Evolutionary conservation across 2,329 filamentous ascomycete genomes (phyloP).

Genomic region (Emmonsiellopsis sp.): DNA sequence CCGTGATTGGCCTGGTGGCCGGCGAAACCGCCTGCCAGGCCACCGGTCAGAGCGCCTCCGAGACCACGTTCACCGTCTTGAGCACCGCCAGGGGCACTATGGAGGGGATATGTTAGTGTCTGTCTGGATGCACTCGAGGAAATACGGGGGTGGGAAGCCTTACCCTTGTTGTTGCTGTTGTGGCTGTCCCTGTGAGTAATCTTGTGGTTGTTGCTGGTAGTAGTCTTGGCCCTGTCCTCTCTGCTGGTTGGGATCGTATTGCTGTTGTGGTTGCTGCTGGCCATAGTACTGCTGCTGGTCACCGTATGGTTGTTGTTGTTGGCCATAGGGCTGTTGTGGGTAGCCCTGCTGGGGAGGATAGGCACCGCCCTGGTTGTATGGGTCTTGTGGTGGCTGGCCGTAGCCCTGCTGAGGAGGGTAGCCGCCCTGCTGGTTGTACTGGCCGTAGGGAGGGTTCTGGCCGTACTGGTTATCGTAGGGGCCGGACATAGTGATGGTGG

Average conservation of each 20-base stretch:
- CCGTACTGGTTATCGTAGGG: constrained; percentile 10
- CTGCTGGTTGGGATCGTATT: constrained; percentile 7
- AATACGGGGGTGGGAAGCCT: background rate
- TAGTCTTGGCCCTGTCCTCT: constrained; percentile 1
- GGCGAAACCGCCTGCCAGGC: constrained; percentile 36
- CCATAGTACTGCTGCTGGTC: constrained; percentile 9
- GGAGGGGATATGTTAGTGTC: background rate
- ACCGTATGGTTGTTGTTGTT: constrained; percentile 4
- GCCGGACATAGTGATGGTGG: constrained; percentile 9
- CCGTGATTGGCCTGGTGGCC: constrained; percentile 41
- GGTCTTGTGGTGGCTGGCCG: constrained; percentile 16
- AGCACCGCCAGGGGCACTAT: constrained; percentile 24
- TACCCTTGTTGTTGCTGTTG: constrained; percentile 10
- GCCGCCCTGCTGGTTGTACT: constrained; percentile 21
- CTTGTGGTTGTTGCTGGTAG: background rate
- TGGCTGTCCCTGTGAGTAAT: constrained; percentile 8
- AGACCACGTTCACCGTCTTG: constrained; percentile 39
- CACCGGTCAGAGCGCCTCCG: constrained; percentile 37
- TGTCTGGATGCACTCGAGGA: background rate
- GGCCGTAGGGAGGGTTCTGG: constrained; percentile 11
- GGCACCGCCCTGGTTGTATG: constrained; percentile 12
- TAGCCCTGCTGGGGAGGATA: constrained; percentile 10
- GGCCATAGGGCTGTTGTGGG: constrained; percentile 13
- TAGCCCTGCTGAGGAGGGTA: constrained; percentile 19
- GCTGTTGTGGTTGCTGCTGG: constrained; percentile 11